Percentiles rank a stretch among this genome's conserved stretches.
phyloP scores from a whole-genome alignment of 2,329 filamentous ascomycete genomes.

The Stemphylium vesicarium region DNA sequence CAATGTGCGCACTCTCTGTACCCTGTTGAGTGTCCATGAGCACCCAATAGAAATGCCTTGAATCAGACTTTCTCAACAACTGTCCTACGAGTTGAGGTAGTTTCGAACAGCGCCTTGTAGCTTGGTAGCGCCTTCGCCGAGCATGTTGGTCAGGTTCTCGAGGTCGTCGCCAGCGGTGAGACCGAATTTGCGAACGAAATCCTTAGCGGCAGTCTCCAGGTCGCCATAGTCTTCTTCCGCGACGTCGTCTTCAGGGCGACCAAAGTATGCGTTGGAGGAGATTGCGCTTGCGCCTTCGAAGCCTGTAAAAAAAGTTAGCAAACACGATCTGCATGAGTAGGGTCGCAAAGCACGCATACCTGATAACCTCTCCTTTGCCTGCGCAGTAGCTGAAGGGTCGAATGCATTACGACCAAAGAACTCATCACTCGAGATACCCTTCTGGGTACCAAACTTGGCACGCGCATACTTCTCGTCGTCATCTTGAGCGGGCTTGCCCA shows the following conservation, averaged over 20 bases:
- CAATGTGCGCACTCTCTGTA: not conserved
- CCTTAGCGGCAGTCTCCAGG: constrained; percentile 90
- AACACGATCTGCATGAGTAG: not conserved
- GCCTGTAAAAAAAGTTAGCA: constrained; percentile 52
- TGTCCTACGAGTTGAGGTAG: constrained; percentile 50
- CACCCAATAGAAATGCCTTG: not conserved
- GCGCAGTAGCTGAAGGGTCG: constrained; percentile 78
- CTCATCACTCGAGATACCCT: constrained; percentile 96
- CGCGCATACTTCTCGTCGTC: constrained; percentile 85
- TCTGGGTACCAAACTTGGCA: constrained; percentile 87
- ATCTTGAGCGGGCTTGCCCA: constrained; percentile 71
- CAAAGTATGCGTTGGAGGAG: constrained; percentile 97
- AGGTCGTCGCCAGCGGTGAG: constrained; percentile 95
- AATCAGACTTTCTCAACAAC: not conserved
- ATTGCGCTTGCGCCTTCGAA: constrained; percentile 94
- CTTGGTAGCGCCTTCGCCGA: constrained; percentile 84
- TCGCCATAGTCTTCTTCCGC: constrained; percentile 80
- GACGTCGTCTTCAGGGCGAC: constrained; percentile 82
- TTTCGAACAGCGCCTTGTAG: constrained; percentile 67
- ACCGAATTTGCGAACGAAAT: constrained; percentile 93
- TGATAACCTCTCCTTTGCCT: constrained; percentile 86
- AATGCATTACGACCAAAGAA: constrained; percentile 93
- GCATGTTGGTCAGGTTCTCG: constrained; percentile 81
- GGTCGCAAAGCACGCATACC: constrained; percentile 23
- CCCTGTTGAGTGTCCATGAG: not conserved